Conservation (phyloP, 2,329 filamentous ascomycete species). For the Colletotrichum abscissum region DNA sequence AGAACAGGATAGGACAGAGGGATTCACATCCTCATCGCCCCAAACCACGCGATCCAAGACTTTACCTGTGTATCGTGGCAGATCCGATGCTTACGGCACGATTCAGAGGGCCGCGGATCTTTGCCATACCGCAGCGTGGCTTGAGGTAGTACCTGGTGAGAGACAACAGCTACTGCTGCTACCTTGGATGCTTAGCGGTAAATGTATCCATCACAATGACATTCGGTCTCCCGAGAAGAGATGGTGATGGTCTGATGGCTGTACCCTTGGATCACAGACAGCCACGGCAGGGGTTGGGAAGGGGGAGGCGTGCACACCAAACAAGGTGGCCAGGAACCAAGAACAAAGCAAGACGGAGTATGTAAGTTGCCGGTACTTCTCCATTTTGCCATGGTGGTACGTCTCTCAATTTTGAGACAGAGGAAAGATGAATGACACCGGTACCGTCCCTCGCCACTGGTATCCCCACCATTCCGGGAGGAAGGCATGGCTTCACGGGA, state of each 20-base stretch:
- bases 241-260: not conserved
- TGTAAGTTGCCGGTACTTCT: not conserved
- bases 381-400: not conserved
- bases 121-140: constrained; percentile 1
- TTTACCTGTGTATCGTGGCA: not conserved
- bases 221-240: not conserved
- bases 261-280: not conserved
- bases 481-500: not conserved
- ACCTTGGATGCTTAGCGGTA: not conserved
- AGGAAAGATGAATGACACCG: not conserved
- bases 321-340: not conserved
- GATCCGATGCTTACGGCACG: not conserved
- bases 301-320: not conserved
- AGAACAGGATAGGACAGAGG: not conserved
- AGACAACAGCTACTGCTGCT: not conserved
- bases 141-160: not conserved
- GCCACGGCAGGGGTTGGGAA: not conserved
- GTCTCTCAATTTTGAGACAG: not conserved
- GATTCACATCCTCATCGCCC: not conserved
- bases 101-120: constrained; percentile 2
- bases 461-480: not conserved
- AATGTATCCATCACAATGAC: not conserved
- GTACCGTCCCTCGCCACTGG: not conserved
- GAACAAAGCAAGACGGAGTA: not conserved
- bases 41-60: not conserved